Conservation (phyloP, 257 asterid genomes). For the Echium plantagineum region DNA sequence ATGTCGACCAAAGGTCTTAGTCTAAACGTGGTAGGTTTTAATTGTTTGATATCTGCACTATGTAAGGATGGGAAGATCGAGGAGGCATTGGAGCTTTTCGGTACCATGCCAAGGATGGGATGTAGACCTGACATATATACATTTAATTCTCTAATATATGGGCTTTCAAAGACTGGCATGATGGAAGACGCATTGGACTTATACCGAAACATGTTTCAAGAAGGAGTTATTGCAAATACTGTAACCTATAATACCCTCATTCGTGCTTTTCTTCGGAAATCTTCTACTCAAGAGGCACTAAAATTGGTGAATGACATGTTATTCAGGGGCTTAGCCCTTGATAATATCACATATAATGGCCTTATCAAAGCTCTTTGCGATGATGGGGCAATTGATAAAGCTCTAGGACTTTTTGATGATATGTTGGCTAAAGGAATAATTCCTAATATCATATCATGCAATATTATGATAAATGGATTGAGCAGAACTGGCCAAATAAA, state of each 20-base stretch:
- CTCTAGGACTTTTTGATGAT: constrained; percentile 61
- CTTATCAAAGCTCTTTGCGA: constrained; percentile 71
- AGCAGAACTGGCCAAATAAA: constrained; percentile 49
- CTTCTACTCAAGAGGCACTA: constrained; percentile 48
- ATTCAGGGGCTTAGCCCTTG: constrained; percentile 59
- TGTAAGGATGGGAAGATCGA: constrained; percentile 52
- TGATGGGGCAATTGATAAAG: constrained; percentile 64
- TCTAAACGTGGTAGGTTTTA: constrained; percentile 67
- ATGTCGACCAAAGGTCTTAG: constrained; percentile 50
- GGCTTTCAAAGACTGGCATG: constrained; percentile 43
- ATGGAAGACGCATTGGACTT: constrained; percentile 58
- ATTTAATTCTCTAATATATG: constrained; percentile 59
- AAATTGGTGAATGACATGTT: constrained; percentile 73
- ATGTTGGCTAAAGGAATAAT: constrained; percentile 50
- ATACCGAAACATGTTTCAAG: constrained; percentile 61
- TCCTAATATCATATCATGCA: constrained; percentile 42
- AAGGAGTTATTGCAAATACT: constrained; percentile 74
- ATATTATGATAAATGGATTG: constrained; percentile 44
- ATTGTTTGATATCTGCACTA: constrained; percentile 64
- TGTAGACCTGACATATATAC: constrained; percentile 66
- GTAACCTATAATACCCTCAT: constrained; percentile 76
- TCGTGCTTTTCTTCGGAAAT: constrained; percentile 45
- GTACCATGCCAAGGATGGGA: constrained; percentile 40
- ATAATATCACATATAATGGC: constrained; percentile 58
- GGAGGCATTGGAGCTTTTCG: constrained; percentile 39